Evolutionary conservation across 257 asterid species (phyloP), one percentile per base, ranked within the genome.

Genomic region (Phtheirospermum japonicum): DNA sequence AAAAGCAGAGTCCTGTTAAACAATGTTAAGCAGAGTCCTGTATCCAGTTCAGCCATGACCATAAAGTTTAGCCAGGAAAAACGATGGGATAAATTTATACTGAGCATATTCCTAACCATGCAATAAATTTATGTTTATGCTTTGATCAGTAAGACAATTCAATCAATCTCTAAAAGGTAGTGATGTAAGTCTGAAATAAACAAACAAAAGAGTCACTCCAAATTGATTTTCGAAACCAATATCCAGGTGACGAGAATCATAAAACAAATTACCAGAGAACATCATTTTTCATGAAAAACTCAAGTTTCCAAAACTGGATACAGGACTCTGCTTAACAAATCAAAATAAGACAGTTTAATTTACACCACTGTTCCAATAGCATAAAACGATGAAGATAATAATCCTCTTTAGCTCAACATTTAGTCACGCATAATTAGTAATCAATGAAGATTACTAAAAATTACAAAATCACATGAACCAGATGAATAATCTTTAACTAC

Each of bases 401-500:
- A 49, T 49, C 48, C 6, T 52, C 59, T 12, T 10, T 5, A 42
- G 59, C 61, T 34, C 40, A 20, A 4, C 13, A 37, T 64, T 51
- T 54, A n/a, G 4, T 52, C 45, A 55, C 31, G 33, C 31, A 8
- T 4, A 65, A 63, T 18, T 9, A 32, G 50, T 18, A 45, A 18
- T 51, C 33, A 18, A 33, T 28, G 23, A 18, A 49, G 19, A 63
- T 23, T 64, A 64, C 26, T n/a, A 14, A 11, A n/a, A n/a, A 53
- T 65, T 20, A 49, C 53, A 37, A 30, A 33, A 42, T 28, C 56
- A 63, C 54, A 34, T 20, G 12, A 33, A 19, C 51, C 57, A 71
- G 32, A 71, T 37, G 61, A 12, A 66, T n/a, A n/a, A n/a, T n/a
- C n/a, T n/a, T n/a, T n/a, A n/a, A n/a, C n/a, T n/a, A n/a, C n/a